phyloP scores from a whole-genome alignment of 2,329 filamentous ascomycete genomes.

The Aspergillus calidoustus region DNA sequence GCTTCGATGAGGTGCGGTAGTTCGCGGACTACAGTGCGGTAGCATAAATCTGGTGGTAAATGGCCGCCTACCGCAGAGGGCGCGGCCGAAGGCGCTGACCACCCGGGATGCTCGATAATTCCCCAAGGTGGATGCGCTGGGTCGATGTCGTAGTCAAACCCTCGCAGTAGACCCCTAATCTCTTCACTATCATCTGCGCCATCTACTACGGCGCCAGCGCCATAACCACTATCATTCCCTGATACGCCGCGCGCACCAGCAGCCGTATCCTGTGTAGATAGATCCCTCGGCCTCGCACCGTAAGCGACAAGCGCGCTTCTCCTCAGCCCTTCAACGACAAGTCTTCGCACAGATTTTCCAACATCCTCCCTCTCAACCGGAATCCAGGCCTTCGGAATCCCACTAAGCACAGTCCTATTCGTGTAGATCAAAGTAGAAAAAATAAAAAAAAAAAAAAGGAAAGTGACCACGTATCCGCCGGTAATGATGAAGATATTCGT shows the following conservation, averaged over 20 bases:
- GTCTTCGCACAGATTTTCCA: slow-evolving; percentile 70
- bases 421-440: no score
- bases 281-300: slow-evolving; percentile 71
- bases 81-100: slow-evolving; percentile 72
- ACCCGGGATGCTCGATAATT: slow-evolving; percentile 81
- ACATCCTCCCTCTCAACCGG: slow-evolving; percentile 87
- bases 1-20: slow-evolving; percentile 90
- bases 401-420: slow-evolving; percentile 75
- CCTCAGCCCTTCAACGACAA: slow-evolving; percentile 74
- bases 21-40: slow-evolving; percentile 78
- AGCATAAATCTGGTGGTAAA: slow-evolving; percentile 75
- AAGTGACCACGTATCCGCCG: slow-evolving; percentile 74
- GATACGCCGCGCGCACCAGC: background rate
- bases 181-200: slow-evolving; percentile 27
- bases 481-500: slow-evolving; percentile 85
- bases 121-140: slow-evolving; percentile 71
- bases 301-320: slow-evolving; percentile 82
- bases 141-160: slow-evolving; percentile 27
- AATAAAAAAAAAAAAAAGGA: no score
- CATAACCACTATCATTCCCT: background rate
- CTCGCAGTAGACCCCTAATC: slow-evolving; percentile 33
- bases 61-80: slow-evolving; percentile 40
- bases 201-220: background rate
- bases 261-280: slow-evolving; percentile 34
- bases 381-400: slow-evolving; percentile 85